phyloP scores from a whole-genome alignment of 805 yeast genomes.

The Vanderwaltozyma polyspora region DNA sequence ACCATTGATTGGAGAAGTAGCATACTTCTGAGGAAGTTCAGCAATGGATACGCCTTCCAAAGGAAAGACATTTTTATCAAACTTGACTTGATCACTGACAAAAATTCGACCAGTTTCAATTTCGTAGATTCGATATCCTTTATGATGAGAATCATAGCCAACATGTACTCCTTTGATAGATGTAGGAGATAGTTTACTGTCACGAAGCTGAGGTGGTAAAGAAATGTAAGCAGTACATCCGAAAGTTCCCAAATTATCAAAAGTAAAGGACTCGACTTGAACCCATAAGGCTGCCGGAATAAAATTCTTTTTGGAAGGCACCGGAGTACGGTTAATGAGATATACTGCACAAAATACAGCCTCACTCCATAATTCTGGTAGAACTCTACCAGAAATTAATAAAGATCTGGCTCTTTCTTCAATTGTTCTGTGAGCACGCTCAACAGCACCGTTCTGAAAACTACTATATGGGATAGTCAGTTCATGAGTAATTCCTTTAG shows the following conservation, averaged over 20 bases:
- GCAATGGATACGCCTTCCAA: not conserved
- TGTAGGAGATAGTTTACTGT: too few species aligned
- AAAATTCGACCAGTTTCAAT: not conserved
- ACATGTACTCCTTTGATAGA: constrained; percentile 2
- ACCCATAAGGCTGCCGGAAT: constrained; percentile 4
- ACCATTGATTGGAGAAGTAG: not conserved
- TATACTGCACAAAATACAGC: constrained; percentile 7
- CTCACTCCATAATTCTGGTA: constrained; percentile 10
- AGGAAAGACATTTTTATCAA: constrained; percentile 6
- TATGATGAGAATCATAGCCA: not conserved
- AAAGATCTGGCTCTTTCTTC: constrained; percentile 4
- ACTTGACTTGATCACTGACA: constrained; percentile 3
- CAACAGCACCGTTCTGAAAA: constrained; percentile 11
- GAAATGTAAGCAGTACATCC: constrained; percentile 10
- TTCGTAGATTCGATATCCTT: constrained; percentile 3
- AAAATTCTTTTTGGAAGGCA: not conserved
- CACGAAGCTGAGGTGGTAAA: constrained; percentile 1
- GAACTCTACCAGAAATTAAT: constrained; percentile 6
- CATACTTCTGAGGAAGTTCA: constrained; percentile 1
- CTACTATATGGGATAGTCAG: constrained; percentile 7
- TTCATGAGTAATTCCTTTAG: constrained; percentile 6
- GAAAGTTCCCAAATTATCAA: constrained; percentile 4
- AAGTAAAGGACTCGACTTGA: not conserved
- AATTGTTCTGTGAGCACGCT: constrained; percentile 9
- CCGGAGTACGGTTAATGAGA: constrained; percentile 5